These are phyloP conservation scores for Skeletonema potamos DNA, from an alignment of 108 stramenopile species.

Conservation along the genomic window DNA sequence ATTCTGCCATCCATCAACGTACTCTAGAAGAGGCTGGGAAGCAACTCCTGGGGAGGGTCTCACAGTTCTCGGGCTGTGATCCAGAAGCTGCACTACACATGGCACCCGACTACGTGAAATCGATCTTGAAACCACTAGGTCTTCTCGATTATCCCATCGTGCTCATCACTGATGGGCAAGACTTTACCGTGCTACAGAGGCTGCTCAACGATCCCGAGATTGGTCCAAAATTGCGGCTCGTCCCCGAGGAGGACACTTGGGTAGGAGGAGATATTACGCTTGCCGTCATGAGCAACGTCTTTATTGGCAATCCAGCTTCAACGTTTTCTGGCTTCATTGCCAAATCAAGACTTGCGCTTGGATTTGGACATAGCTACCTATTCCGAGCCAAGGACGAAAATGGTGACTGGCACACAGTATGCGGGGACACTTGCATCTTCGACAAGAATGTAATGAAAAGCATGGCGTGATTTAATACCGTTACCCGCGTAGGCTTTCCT, in stretches of 20 bases:
- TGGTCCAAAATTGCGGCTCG: not conserved
- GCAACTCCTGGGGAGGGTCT: not conserved
- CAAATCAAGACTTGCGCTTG: not conserved
- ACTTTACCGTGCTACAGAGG: not conserved
- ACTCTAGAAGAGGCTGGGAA: not conserved
- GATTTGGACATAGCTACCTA: conserved; percentile 1
- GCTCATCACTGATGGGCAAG: not conserved
- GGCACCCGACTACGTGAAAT: conserved; percentile 1
- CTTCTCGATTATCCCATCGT: not conserved
- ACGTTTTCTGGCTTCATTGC: not conserved
- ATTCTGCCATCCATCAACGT: not conserved
- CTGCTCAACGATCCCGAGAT: not conserved
- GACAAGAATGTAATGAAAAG: no score
- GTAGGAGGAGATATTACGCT: not conserved
- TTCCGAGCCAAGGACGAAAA: not conserved
- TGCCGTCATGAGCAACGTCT: not conserved
- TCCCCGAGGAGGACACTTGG: not conserved
- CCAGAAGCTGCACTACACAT: not conserved
- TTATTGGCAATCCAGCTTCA: not conserved
- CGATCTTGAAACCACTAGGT: not conserved
- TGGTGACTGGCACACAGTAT: not conserved
- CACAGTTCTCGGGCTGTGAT: not conserved
- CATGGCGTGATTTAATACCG: no score
- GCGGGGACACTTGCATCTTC: not conserved
- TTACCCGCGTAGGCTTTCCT: no score